Conservation (phyloP, 1,284 basidiomycete species). For the Earliella scabrosa region DNA sequence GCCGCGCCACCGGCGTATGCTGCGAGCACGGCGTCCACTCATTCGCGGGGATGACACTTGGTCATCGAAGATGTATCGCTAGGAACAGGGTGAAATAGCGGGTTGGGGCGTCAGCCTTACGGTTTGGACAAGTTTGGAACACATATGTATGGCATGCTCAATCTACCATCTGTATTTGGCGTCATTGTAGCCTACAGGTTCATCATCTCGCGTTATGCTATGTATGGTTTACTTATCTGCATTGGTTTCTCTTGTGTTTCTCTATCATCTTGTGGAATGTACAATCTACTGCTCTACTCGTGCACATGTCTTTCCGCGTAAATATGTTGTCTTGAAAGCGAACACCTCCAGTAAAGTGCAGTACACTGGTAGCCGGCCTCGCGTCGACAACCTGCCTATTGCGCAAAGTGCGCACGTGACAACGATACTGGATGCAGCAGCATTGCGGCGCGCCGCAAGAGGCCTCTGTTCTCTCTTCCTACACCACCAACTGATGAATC, state of each 20-base stretch:
- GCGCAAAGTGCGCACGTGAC: conserved; percentile 18
- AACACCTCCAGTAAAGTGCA: neutral
- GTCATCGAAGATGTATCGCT: neutral
- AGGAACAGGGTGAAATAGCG: conserved; percentile 5
- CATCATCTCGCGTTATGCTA: conserved; percentile 11
- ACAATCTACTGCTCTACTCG: conserved; percentile 12
- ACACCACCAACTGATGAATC: conserved; percentile 68
- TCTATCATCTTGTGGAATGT: conserved; percentile 9
- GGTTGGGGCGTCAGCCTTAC: conserved; percentile 2
- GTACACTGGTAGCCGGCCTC: too few relatives aligned
- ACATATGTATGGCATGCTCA: conserved; percentile 23
- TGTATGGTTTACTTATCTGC: conserved; percentile 25
- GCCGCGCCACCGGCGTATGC: conserved; percentile 16
- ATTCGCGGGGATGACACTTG: conserved; percentile 20
- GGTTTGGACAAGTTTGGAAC: conserved; percentile 18
- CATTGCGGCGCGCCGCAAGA: conserved; percentile 2
- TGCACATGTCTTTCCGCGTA: too few relatives aligned
- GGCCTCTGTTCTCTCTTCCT: conserved; percentile 16
- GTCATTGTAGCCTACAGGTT: conserved; percentile 25
- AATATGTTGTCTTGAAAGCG: too few relatives aligned
- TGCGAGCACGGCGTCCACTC: conserved; percentile 23
- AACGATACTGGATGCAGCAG: conserved; percentile 18
- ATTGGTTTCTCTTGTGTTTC: conserved; percentile 16
- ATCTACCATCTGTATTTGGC: conserved; percentile 25
- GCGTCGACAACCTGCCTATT: conserved; percentile 12